These are phyloP conservation scores for Paracoccidioides lutzii DNA, from an alignment of 2,329 filamentous ascomycete genomes.

Conservation along the genomic window DNA sequence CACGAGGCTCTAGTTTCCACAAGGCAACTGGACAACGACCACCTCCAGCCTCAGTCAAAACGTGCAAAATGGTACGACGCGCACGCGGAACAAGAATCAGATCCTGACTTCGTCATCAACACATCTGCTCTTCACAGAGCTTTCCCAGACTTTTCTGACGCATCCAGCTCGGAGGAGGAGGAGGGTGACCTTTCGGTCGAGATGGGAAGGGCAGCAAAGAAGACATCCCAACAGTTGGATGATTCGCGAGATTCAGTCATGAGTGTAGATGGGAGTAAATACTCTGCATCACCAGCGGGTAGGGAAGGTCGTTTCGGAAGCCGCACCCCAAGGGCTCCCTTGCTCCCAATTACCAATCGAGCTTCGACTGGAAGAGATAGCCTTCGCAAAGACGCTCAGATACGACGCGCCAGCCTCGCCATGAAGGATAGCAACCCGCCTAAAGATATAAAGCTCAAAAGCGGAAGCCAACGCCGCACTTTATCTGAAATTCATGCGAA, in stretches of 20 bases:
- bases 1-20: slow-evolving; percentile 31
- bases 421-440: slow-evolving; percentile 30
- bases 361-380: slow-evolving; percentile 18
- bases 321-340: slow-evolving; percentile 25
- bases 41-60: slow-evolving; percentile 18
- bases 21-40: slow-evolving; percentile 21
- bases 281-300: slow-evolving; percentile 29
- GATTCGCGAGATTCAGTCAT: slow-evolving; percentile 41
- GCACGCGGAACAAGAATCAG: slow-evolving; percentile 16
- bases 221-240: slow-evolving; percentile 25
- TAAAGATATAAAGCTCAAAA: slow-evolving; percentile 26
- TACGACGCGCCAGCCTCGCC: slow-evolving; percentile 27
- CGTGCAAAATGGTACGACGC: slow-evolving; percentile 9
- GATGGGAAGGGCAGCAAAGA: slow-evolving; percentile 40
- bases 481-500: slow-evolving; percentile 45
- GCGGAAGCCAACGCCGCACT: slow-evolving; percentile 32
- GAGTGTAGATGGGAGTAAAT: slow-evolving; percentile 34
- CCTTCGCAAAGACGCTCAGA: slow-evolving; percentile 30
- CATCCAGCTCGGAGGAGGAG: slow-evolving; percentile 30
- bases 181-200: slow-evolving; percentile 42
- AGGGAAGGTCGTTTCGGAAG: slow-evolving; percentile 6
- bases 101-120: slow-evolving; percentile 33
- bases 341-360: slow-evolving; percentile 19
- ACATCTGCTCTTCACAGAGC: slow-evolving; percentile 35
- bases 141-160: slow-evolving; percentile 37